Evolutionary conservation across 2,329 filamentous ascomycete genomes (phyloP).

Genomic region (Scopulariopsis brevicaulis): DNA sequence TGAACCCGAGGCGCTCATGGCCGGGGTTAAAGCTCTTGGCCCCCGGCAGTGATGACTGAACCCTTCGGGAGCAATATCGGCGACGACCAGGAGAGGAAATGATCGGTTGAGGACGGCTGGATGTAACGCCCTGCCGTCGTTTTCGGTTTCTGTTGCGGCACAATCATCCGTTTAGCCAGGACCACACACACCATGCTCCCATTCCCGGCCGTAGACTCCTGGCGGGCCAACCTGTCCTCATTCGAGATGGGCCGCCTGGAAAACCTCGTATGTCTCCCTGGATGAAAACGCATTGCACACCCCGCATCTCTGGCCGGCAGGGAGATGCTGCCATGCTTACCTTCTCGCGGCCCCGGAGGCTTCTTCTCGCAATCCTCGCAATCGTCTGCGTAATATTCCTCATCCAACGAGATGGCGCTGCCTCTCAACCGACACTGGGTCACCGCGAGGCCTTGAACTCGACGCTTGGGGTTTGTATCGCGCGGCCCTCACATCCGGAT

Average conservation of each 20-base stretch:
- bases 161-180: background rate
- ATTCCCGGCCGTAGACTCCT: background rate
- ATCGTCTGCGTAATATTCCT: background rate
- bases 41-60: too few species aligned
- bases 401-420: background rate
- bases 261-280: background rate
- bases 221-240: background rate
- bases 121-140: background rate
- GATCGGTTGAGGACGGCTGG: background rate
- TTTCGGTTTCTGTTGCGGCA: background rate
- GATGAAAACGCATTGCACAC: background rate
- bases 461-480: background rate
- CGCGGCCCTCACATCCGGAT: background rate
- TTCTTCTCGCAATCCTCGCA: background rate
- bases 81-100: background rate
- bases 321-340: background rate
- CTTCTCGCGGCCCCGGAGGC: background rate
- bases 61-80: too few species aligned
- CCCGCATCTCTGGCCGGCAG: background rate
- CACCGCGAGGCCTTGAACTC: conserved; percentile 2
- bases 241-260: background rate
- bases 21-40: too few species aligned
- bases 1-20: too few species aligned
- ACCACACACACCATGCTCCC: background rate
- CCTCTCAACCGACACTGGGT: background rate